Base-by-base conservation (phyloP, 1,139 yeast genomes). In the Diutina rugosa region DNA sequence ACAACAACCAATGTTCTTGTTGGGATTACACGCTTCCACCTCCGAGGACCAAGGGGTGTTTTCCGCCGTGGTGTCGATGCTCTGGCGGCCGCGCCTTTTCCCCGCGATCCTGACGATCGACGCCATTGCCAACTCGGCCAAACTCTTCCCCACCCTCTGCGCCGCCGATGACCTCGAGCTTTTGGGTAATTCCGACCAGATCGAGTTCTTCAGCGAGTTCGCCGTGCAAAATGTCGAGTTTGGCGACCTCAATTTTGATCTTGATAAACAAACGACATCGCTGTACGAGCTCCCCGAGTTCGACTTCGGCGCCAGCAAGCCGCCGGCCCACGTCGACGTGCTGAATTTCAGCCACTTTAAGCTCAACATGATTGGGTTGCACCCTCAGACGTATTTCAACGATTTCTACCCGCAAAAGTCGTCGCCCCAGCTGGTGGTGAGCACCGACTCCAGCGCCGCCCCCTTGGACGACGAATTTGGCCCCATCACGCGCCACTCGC, bases 401-500 rank as follows among this genome's bases (percentile, higher is more conserved):
- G 53, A 49, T 12, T 49, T 49, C 21, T 49, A 49, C 44, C 53
- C 53, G 14, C 44, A 30, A 12, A 49, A 49, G 21, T 49, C 53
- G 5, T 32, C 44, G 44, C 53, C 53, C 2, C 41, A 30, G 18
- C 44, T 32, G 53, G 44, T 49, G 29, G 53, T 32, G 44, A 8
- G 14, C n/a, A n/a, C 44, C 44, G 53, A 49, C n/a, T 21, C 21
- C n/a, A 14, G 18, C 18, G 28, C 48, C 7, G 41, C 44, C 29
- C 53, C 53, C 6, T 49, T 49, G 53, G 53, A 49, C 21, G 53
- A 49, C 10, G 53, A 49, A n/a, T 32, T 49, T 8, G 53, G 14
- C 8, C 53, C 53, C 28, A 7, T 49, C n/a, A 35, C 41, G 10
- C 41, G 41, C n/a, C 41, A 35, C 41, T 12, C n/a, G 41, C 41